Evolutionary conservation across 202 grass and related monocot genomes (phyloP).

Genomic region (Zizania palustris): DNA sequence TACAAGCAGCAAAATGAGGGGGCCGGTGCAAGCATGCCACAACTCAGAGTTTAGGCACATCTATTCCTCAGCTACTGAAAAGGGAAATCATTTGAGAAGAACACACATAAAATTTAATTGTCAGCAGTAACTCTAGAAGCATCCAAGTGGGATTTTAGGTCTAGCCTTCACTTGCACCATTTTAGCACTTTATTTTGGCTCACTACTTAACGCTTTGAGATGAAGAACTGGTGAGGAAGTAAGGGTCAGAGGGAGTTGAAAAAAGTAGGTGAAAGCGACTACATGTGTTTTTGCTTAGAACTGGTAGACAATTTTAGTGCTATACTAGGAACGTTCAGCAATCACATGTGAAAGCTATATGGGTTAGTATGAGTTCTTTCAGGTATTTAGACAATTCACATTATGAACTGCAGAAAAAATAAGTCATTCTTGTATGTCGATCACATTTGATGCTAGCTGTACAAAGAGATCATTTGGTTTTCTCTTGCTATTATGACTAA

Average conservation of each 20-base stretch:
- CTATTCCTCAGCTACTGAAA: conserved; percentile 63
- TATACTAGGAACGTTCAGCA: neutral
- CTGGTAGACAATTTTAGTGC: conserved; percentile 10
- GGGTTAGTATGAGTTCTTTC: conserved; percentile 5
- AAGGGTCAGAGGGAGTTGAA: too few relatives aligned
- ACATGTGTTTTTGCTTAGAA: neutral
- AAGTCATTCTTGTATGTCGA: neutral
- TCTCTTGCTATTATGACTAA: neutral
- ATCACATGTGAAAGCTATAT: conserved; percentile 3
- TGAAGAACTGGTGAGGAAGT: too few relatives aligned
- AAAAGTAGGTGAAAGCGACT: too few relatives aligned
- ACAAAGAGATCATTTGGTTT: conserved; percentile 13
- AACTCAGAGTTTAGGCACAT: conserved; percentile 92
- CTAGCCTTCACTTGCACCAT: too few relatives aligned
- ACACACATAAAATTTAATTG: conserved; percentile 7
- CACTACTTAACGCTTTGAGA: too few relatives aligned
- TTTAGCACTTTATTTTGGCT: too few relatives aligned
- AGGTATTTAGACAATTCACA: neutral
- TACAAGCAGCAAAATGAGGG: conserved; percentile 77
- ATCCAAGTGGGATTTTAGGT: too few relatives aligned
- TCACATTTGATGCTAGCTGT: neutral
- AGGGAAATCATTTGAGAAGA: conserved; percentile 32
- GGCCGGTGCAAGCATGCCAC: conserved; percentile 96
- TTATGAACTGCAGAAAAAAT: neutral
- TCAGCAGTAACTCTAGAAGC: conserved; percentile 25